phyloP scores from a whole-genome alignment of 176 grass and related monocot genomes.

The Echinochloa phyllopogon region DNA sequence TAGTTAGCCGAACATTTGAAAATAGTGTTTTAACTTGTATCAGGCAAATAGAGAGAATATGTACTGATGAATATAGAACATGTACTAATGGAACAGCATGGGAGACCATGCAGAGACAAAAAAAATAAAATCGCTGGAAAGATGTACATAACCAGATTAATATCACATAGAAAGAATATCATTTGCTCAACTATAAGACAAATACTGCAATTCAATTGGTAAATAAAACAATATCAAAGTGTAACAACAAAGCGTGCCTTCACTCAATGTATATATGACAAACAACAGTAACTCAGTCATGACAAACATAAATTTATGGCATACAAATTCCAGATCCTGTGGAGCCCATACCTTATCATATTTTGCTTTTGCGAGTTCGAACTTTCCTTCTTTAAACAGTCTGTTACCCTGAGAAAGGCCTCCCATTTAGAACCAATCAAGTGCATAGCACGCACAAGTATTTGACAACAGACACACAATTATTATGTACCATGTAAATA shows the following conservation, averaged over 20 bases:
- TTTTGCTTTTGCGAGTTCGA: slow-evolving; percentile 92
- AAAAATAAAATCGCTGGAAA: slow-evolving; percentile 2
- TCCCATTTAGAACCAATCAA: slow-evolving; percentile 21
- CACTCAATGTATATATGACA: not conserved
- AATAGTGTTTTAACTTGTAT: not conserved
- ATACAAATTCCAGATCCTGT: slow-evolving; percentile 24
- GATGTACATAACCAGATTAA: slow-evolving; percentile 31
- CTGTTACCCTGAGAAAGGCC: slow-evolving; percentile 76
- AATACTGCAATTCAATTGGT: slow-evolving; percentile 7
- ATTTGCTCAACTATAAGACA: not conserved
- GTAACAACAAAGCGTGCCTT: slow-evolving; percentile 19
- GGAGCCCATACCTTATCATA: slow-evolving; percentile 82
- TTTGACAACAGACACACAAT: slow-evolving; percentile 13
- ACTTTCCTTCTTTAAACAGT: slow-evolving; percentile 99
- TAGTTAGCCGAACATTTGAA: not conserved
- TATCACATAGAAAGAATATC: not conserved
- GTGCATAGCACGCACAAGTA: not conserved
- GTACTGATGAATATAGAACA: not conserved
- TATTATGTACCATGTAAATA: slow-evolving; percentile 22
- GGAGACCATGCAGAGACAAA: not conserved
- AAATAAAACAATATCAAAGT: slow-evolving; percentile 11
- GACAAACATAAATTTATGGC: slow-evolving; percentile 18
- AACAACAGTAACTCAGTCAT: slow-evolving; percentile 25
- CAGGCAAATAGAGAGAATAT: slow-evolving; percentile 1
- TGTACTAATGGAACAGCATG: not conserved